Evolutionary conservation across 2,329 filamentous ascomycete genomes (phyloP).

Genomic region (Paracorniculantispora psalliotae): DNA sequence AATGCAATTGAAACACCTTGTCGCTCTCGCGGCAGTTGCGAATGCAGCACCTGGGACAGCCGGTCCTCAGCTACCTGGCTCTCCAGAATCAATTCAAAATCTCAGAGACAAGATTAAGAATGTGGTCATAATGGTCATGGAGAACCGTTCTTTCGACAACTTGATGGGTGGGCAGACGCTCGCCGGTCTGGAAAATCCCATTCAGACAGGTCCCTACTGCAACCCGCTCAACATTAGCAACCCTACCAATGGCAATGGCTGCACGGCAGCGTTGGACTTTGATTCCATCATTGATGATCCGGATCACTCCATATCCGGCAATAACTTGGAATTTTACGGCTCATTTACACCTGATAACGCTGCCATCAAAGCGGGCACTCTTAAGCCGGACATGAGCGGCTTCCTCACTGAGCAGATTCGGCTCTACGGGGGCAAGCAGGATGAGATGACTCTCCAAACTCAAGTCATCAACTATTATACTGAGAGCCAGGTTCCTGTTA

Average conservation of each 20-base stretch:
- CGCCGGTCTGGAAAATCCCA: conserved; percentile 35
- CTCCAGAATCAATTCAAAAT: conserved; percentile 18
- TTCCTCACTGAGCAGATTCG: conserved; percentile 38
- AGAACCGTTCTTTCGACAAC: conserved; percentile 42
- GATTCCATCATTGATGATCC: conserved; percentile 38
- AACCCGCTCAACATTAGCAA: conserved; percentile 33
- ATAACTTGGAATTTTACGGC: conserved; percentile 40
- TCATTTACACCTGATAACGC: conserved; percentile 33
- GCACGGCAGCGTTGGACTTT: conserved; percentile 31
- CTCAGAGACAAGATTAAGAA: conserved; percentile 40
- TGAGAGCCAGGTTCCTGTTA: conserved; percentile 36
- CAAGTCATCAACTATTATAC: conserved; percentile 42
- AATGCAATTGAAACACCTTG: conserved; percentile 4
- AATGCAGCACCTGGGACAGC: not conserved
- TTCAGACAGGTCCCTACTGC: conserved; percentile 37
- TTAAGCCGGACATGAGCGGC: conserved; percentile 29
- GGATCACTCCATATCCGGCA: conserved; percentile 36
- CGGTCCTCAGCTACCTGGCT: conserved; percentile 2
- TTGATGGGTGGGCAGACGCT: conserved; percentile 36
- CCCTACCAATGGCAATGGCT: conserved; percentile 19
- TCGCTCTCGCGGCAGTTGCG: not conserved
- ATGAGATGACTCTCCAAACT: conserved; percentile 26
- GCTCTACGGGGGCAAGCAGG: conserved; percentile 27
- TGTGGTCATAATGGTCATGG: conserved; percentile 42
- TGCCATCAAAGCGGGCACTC: conserved; percentile 27